Evolutionary conservation across 768 basidiomycete species (phyloP), one percentile per base, ranked within the genome.

Genomic region (Mycena pura): DNA sequence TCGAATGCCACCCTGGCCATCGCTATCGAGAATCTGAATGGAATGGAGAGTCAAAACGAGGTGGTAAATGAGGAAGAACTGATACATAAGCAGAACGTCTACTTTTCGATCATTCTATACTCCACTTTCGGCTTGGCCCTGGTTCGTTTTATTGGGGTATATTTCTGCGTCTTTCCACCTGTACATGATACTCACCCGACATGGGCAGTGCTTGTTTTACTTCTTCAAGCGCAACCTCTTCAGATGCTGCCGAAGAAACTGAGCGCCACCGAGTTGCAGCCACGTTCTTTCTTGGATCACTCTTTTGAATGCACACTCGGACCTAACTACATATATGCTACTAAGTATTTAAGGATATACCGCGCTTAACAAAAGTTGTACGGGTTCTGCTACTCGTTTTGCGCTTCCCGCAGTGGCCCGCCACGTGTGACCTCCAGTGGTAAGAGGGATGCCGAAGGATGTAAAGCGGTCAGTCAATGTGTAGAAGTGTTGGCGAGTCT

Each of bases 141-240:
- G 55, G 80, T 88, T 57, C 81, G 86, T 58, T 88, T 88, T 73
- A 17, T 63, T 19, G 86, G 86, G 65, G 86, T 87, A 67, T 59
- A 86, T 79, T 43, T 47, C 29, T 38, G 7, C 11, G 17, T 36
- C 27, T 9, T 25, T 24, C 36, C 7, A 4, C 19, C 2, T 25
- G 17, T 36, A 3, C 5, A 9, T 31, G 22, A 13, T 24, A 15
- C 62, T 57, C 25, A 63, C 39, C 2, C n/a, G 5, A 21, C 21
- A 6, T n/a, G 10, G 24, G 6, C 64, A 88, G 87, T 89, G 87
- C 69, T 64, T 89, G 66, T 87, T 70, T 72, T 88, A 88, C 76
- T 87, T 82, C 77, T 83, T 88, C 78, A 85, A 79, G 72, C 80
- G 86, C 64, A 88, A 88, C 74, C 70, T 89, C 19, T 88, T 88